Evolutionary conservation across 2,329 filamentous ascomycete species (phyloP), one percentile per base, ranked within the genome.

Genomic region (Tolypocladium sp.): DNA sequence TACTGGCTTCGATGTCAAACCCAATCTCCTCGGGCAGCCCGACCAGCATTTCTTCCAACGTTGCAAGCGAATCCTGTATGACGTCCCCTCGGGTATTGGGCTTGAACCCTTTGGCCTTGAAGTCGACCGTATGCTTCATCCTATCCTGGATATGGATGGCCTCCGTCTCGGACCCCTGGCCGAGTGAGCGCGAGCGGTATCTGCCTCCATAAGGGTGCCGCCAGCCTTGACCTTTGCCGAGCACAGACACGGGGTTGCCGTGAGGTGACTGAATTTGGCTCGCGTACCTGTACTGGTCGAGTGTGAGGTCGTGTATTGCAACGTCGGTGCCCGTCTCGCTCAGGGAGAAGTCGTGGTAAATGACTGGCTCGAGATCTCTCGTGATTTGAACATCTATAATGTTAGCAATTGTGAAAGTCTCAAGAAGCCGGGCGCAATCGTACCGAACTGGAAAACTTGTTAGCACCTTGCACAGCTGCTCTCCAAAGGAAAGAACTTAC

Each of bases 271-370:
- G 66, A 13, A 65, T 58, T 15, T 69, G 64, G 56, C 70, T 68
- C 5, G 68, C 64, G 54, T 71, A 61, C 56, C 68, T 66, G 60
- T 73, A 74, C 66, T 77, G 75, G 17, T 73, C 70, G 8, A 74
- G 61, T 9, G 66, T 75, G 20, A 77, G 56, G 56, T 70, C 70
- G 62, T 78, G 73, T 22, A 77, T 68, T 17, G 74, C 69, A 38
- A 71, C 63, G 60, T 78, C 74, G 4, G 73, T 73, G 2, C 76
- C 75, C 6, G 72, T 70, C 59, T 77, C 75, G 60, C 73, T 76
- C 7, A 77, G 60, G 2, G 70, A 70, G 57, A 76, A 77, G 61
- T 77, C 74, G 60, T 77, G 74, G 56, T 73, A 77, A 20, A 76
- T 68, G 13, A 77, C 68, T 2, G 76, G 72, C 13, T 72, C 64